Evolutionary conservation across 352 stramenopile genomes (phyloP), one percentile per base, ranked within the genome.

Genomic region (Thalassiosira exigua): DNA sequence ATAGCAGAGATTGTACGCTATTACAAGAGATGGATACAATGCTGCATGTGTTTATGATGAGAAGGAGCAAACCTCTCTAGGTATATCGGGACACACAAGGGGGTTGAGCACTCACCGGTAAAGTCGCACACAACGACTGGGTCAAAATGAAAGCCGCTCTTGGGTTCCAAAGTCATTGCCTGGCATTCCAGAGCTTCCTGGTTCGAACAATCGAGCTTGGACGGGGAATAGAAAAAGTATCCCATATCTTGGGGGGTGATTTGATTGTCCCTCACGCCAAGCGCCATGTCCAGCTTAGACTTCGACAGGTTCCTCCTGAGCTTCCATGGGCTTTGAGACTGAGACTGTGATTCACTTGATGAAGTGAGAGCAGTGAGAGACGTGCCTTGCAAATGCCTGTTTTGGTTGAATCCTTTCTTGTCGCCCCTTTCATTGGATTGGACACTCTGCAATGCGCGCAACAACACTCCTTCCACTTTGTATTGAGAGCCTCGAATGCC

Each of bases 1-100:
- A 84, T 98, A 99, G 85, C 98, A 99, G 3, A 99, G 81, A 86
- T 99, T 99, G 83, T 99, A 99, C 21, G 94, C 97, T 76, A 99
- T 99, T 4, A 99, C 94, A 39, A 99, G 95, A 0, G 96, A 99
- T 12, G 98, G 98, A 87, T 99, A 99, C 21, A 99, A 90, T n/a
- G 97, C 98, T 73, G 97, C n/a, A n/a, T n/a, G n/a, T n/a, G n/a
- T n/a, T n/a, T n/a, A n/a, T n/a, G n/a, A n/a, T n/a, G n/a, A n/a
- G n/a, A n/a, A n/a, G n/a, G n/a, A n/a, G n/a, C n/a, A n/a, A n/a
- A n/a, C n/a, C n/a, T n/a, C n/a, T n/a, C n/a, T n/a, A n/a, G n/a
- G n/a, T n/a, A n/a, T n/a, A n/a, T n/a, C n/a, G n/a, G n/a, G n/a
- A n/a, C n/a, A n/a, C n/a, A n/a, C n/a, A n/a, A n/a, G n/a, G n/a